Conservation (phyloP, 2,329 filamentous ascomycete species). For the Pseudogymnoascus sp. region DNA sequence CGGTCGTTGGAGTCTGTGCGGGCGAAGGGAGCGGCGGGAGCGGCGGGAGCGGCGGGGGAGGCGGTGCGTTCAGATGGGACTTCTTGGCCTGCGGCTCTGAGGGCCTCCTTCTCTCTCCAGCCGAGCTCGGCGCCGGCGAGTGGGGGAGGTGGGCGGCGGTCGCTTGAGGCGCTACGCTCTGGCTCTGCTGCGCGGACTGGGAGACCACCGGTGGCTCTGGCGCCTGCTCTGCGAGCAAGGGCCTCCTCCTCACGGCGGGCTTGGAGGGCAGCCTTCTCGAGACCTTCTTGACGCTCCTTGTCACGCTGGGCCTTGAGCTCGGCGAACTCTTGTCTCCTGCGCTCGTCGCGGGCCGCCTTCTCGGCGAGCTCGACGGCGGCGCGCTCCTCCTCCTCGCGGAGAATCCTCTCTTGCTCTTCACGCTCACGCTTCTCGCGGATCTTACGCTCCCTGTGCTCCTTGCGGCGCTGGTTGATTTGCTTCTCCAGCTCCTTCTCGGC, state of each 20-base stretch:
- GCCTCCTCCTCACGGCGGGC: slow-evolving; percentile 83
- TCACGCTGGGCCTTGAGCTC: slow-evolving; percentile 61
- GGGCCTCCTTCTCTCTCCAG: slow-evolving; percentile 68
- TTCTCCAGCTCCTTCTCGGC: slow-evolving; percentile 90
- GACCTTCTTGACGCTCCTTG: slow-evolving; percentile 59
- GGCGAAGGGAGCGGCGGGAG: slow-evolving; percentile 28
- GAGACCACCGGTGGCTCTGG: slow-evolving; percentile 46
- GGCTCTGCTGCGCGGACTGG: slow-evolving; percentile 33
- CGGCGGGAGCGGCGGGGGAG: slow-evolving; percentile 20
- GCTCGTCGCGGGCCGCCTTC: slow-evolving; percentile 70
- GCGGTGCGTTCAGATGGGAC: slow-evolving; percentile 31
- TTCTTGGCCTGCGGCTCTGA: slow-evolving; percentile 32
- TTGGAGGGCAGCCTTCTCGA: slow-evolving; percentile 63
- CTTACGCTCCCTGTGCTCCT: slow-evolving; percentile 78
- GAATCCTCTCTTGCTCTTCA: slow-evolving; percentile 74
- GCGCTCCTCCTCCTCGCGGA: slow-evolving; percentile 81
- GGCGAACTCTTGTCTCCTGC: slow-evolving; percentile 64
- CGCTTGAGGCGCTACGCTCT: slow-evolving; percentile 40
- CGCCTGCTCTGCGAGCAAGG: slow-evolving; percentile 64
- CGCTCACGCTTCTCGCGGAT: slow-evolving; percentile 76
- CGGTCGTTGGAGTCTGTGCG: slow-evolving; percentile 39
- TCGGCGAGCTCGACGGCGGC: slow-evolving; percentile 78
- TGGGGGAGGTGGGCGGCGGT: slow-evolving; percentile 53
- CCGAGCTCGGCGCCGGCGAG: slow-evolving; percentile 57
- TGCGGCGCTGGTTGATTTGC: slow-evolving; percentile 80